These are phyloP conservation scores for Scortechinia acanthostroma DNA, from an alignment of 2,329 filamentous ascomycete species.

Conservation along the genomic window DNA sequence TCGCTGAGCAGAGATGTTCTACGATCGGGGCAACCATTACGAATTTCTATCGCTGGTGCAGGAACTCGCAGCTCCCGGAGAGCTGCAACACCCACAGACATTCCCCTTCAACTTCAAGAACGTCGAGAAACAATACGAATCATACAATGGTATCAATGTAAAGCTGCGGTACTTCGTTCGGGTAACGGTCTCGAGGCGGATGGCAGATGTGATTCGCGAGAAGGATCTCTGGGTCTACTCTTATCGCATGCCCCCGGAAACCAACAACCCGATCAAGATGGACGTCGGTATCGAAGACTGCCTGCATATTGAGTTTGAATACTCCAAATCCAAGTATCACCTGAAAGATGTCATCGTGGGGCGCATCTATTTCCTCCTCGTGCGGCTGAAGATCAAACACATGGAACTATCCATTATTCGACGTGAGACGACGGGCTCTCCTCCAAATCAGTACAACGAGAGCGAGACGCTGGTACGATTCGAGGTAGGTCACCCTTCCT, in stretches of 20 bases:
- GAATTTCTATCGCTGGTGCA: conserved; percentile 96
- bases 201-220: conserved; percentile 96
- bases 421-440: conserved; percentile 88
- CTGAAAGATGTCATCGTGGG: conserved; percentile 98
- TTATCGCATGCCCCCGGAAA: conserved; percentile 95
- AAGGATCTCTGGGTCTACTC: conserved; percentile 99
- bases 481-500: conserved; percentile 48
- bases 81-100: conserved; percentile 96
- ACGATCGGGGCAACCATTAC: conserved; percentile 97
- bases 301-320: conserved; percentile 98
- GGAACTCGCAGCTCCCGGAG: conserved; percentile 90
- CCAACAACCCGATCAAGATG: conserved; percentile 99
- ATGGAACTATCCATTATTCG: conserved; percentile 99
- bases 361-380: conserved; percentile 94
- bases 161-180: conserved; percentile 97
- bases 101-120: conserved; percentile 99
- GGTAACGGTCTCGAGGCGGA: conserved; percentile 89
- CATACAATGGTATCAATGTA: conserved; percentile 99
- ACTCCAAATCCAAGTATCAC: conserved; percentile 98
- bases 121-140: conserved; percentile 99
- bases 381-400: conserved; percentile 97
- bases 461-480: conserved; percentile 96
- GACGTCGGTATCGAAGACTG: conserved; percentile 99
- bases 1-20: conserved; percentile 98
- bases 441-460: conserved; percentile 98